A percentile compares a stretch with the other conserved stretches of the same genome.
These are phyloP conservation scores for Xylariomycetidae sp. DNA, from an alignment of 2,329 filamentous ascomycete species.

Conservation along the genomic window DNA sequence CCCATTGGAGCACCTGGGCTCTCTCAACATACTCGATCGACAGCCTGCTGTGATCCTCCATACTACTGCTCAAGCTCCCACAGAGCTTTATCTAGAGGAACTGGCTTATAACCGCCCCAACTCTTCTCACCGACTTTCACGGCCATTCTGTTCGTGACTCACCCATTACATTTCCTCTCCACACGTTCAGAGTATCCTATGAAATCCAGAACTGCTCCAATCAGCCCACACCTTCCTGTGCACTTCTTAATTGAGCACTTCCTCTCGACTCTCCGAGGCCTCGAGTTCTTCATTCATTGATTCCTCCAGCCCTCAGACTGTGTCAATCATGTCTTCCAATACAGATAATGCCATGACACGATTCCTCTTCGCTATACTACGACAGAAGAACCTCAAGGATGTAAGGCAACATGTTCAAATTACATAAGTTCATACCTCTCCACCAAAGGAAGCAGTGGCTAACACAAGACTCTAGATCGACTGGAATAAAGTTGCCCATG, in stretches of 20 bases:
- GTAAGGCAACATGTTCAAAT: slow-evolving; percentile 35
- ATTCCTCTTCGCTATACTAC: slow-evolving; percentile 55
- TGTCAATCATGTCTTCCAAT: slow-evolving; percentile 48
- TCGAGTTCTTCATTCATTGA: no score
- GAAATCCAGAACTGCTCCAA: slow-evolving; percentile 14
- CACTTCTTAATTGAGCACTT: slow-evolving; percentile 24
- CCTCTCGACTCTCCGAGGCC: no score
- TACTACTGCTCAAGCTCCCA: slow-evolving; percentile 17
- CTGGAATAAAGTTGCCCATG: slow-evolving; percentile 52
- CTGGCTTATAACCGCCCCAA: slow-evolving; percentile 34
- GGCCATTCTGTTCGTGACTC: slow-evolving; percentile 30
- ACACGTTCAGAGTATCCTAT: slow-evolving; percentile 24
- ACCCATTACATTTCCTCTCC: slow-evolving; percentile 28
- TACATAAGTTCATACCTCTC: no score
- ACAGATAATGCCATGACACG: slow-evolving; percentile 53
- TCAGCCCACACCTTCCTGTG: slow-evolving; percentile 19
- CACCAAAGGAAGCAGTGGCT: slow-evolving; percentile 6
- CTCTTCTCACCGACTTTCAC: slow-evolving; percentile 39
- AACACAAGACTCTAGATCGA: slow-evolving; percentile 43
- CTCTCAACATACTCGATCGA: slow-evolving; percentile 21
- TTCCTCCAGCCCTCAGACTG: no score
- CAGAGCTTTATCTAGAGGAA: slow-evolving; percentile 21
- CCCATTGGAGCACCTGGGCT: slow-evolving; percentile 17
- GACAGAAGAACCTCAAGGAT: slow-evolving; percentile 57
- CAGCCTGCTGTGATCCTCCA: slow-evolving; percentile 26